A percentile compares a stretch with the other conserved stretches of the same genome.
These are phyloP conservation scores for Oryza glumipatula DNA, from an alignment of 176 grass and related monocot species.

Conservation along the genomic window DNA sequence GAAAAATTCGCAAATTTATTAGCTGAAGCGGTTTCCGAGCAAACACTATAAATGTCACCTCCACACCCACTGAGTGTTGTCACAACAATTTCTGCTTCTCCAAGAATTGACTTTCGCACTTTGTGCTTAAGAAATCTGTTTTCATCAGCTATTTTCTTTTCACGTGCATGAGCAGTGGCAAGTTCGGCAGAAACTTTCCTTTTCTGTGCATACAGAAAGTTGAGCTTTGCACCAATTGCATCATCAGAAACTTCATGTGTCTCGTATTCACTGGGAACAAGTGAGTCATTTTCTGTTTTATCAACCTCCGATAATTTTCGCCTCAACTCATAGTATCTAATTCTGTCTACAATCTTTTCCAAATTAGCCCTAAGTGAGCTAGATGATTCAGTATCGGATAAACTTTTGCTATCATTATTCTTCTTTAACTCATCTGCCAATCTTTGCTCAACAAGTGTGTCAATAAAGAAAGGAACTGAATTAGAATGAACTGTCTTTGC, in stretches of 20 bases:
- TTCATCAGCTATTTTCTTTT: slow-evolving; percentile 87
- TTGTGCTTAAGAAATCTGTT: slow-evolving; percentile 75
- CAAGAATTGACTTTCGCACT: slow-evolving; percentile 88
- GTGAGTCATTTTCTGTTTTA: slow-evolving; percentile 43
- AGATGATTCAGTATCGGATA: slow-evolving; percentile 61
- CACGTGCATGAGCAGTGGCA: slow-evolving; percentile 70
- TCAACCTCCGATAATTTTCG: slow-evolving; percentile 69
- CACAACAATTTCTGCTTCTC: slow-evolving; percentile 92
- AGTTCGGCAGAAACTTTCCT: slow-evolving; percentile 78
- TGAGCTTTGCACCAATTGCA: slow-evolving; percentile 76
- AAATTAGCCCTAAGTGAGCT: slow-evolving; percentile 77
- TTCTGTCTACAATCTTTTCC: slow-evolving; percentile 87
- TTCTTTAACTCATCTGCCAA: slow-evolving; percentile 66
- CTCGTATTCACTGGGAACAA: slow-evolving; percentile 46
- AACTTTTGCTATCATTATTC: slow-evolving; percentile 54
- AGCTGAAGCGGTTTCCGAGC: slow-evolving; percentile 73
- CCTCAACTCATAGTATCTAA: slow-evolving; percentile 82
- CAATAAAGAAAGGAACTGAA: slow-evolving; percentile 87
- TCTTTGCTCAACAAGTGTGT: slow-evolving; percentile 91
- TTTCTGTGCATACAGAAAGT: slow-evolving; percentile 84
- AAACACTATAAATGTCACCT: slow-evolving; percentile 91
- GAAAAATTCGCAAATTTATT: slow-evolving; percentile 80
- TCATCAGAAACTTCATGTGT: slow-evolving; percentile 73
- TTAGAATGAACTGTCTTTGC: slow-evolving; percentile 87
- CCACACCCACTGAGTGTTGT: slow-evolving; percentile 95